Evolutionary conservation across 2,329 filamentous ascomycete genomes (phyloP).

Genomic region (Pseudocercospora ulei): DNA sequence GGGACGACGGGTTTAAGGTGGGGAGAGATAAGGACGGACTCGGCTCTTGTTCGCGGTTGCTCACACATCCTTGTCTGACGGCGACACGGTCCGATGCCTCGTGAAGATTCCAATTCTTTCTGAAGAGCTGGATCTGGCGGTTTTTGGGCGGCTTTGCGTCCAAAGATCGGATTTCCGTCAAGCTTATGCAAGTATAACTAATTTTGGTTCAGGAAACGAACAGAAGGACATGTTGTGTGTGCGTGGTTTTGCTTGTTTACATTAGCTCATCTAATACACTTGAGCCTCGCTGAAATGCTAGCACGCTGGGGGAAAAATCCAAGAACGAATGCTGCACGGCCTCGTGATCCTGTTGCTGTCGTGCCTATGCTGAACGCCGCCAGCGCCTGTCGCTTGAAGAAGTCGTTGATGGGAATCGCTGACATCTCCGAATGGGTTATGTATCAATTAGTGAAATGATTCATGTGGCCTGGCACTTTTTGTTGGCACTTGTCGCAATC

Average conservation of each 20-base stretch:
- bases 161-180: no score
- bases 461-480: constrained; percentile 44
- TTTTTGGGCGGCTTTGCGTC: no score
- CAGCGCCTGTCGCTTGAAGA: constrained; percentile 20
- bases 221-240: no score
- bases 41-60: no score
- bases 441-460: constrained; percentile 36
- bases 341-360: constrained; percentile 6
- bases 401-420: constrained; percentile 3
- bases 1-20: no score
- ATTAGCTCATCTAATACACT: not conserved
- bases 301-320: not conserved
- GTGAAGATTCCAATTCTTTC: no score
- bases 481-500: constrained; percentile 44
- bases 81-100: no score
- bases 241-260: not conserved
- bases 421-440: not conserved
- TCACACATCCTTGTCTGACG: no score
- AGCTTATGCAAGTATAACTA: no score
- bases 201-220: no score
- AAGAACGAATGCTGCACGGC: not conserved
- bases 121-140: no score
- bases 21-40: no score
- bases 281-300: constrained; percentile 1
- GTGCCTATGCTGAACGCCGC: constrained; percentile 12